Evolutionary conservation across 2,329 filamentous ascomycete species (phyloP), one percentile per base, ranked within the genome.

Genomic region (Penicillium sp.): DNA sequence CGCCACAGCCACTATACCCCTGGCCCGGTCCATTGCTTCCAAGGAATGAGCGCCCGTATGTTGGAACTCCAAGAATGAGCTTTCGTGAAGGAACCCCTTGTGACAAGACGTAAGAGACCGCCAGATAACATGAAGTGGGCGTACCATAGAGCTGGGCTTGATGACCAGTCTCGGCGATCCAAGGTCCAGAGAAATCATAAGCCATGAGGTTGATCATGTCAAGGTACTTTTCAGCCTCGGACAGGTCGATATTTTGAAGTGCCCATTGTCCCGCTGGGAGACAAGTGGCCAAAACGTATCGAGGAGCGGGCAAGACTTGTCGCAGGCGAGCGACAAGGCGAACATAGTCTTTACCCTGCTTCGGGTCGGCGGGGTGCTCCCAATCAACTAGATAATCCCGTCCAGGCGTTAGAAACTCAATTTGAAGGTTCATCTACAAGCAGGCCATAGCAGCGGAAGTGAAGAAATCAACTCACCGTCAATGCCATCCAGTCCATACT

Each of bases 141-240:
- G 78, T 76, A 1, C 84, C 79, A 68, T 87, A 90, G 1, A 95
- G 83, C 69, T 92, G 90, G 4, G 90, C 85, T 54, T 93, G 91
- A 71, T 93, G 89, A 7, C 90, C 90, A 46, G 85, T 85, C 56
- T 82, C 83, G 29, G 78, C 71, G 1, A 83, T 84, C 90, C 90
- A 93, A 3, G 85, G 80, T 1, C 90, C 90, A 26, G 84, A 86
- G 68, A 93, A 90, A 72, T 95, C 90, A 73, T 92, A 95, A 1
- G 90, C 85, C 84, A 89, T 91, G 35, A 95, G 77, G 71, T 93
- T 93, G 71, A 95, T 77, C 61, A 88, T 82, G 72, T 93, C 89
- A 35, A 95, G 80, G 64, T 90, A 87, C 46, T 83, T 77, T 50
- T 87, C 82, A 11, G 87, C 84, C 55, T 80, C 77, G 23, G 74